phyloP scores from a whole-genome alignment of 257 asterid species.

The Solanum pimpinellifolium region DNA sequence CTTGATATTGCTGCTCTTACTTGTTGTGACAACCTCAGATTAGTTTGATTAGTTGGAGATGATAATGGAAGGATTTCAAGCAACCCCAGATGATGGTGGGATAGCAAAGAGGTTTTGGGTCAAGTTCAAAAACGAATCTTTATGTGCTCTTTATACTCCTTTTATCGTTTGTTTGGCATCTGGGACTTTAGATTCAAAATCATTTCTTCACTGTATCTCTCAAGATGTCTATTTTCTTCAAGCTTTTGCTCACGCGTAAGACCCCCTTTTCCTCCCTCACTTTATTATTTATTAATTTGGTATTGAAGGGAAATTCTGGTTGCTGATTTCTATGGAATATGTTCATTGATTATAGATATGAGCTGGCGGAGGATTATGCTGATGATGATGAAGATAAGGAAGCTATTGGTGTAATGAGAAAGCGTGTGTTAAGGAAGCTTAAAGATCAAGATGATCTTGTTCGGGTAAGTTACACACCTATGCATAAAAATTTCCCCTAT shows the following conservation, averaged over 20 bases:
- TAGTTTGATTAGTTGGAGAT: not conserved
- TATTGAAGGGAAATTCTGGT: not conserved
- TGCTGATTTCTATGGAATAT: not conserved
- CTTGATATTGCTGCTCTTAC: not conserved
- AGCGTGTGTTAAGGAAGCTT: conserved; percentile 44
- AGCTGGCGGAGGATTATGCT: conserved; percentile 50
- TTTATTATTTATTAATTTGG: not conserved
- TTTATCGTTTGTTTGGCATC: conserved; percentile 41
- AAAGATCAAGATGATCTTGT: conserved; percentile 36
- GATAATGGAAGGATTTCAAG: conserved; percentile 5
- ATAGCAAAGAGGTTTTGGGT: conserved; percentile 47
- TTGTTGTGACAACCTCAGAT: not conserved
- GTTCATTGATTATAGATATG: conserved; percentile 24
- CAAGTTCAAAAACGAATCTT: conserved; percentile 39
- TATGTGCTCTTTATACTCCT: conserved; percentile 49
- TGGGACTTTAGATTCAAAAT: conserved; percentile 28
- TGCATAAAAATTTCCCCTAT: not conserved
- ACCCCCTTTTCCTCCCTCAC: not conserved
- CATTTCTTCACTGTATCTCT: conserved; percentile 44
- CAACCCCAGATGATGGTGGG: conserved; percentile 33
- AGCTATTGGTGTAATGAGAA: conserved; percentile 38
- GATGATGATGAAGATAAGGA: conserved; percentile 64
- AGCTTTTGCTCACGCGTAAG: conserved; percentile 62
- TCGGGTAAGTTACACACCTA: conserved; percentile 17
- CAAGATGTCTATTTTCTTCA: conserved; percentile 54